Base-by-base conservation (phyloP, 768 basidiomycete species). In the Pulveroboletus sp. region DNA sequence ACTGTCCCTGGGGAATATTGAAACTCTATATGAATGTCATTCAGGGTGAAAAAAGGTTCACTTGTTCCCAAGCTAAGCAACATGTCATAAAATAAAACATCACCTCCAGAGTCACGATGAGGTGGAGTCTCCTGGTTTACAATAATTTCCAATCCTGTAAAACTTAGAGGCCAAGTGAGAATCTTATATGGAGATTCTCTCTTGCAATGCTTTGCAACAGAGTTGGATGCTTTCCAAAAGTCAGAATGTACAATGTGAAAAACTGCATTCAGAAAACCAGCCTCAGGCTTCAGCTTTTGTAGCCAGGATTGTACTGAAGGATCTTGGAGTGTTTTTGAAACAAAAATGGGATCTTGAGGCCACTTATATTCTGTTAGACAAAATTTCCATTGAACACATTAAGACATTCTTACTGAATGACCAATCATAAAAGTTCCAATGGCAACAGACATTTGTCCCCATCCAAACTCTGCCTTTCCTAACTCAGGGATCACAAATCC, bases 51-150 rank as follows among this genome's bases (percentile, higher is more conserved):
- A 23, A 19, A 13, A 24, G 29, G 34, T 21, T 37, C 19, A 7
- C 9, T 20, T 17, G 23, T 20, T n/a, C 51, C 51, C n/a, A 48
- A n/a, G 38, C 51, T 49, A 14, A 49, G 19, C 13, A 52, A 41
- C 4, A 43, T 13, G 34, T 52, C 42, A 33, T 52, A 52, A 6
- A 27, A 25, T 10, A 25, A 29, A 16, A 31, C 23, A 21, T 17
- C 23, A 5, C 43, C 32, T 9, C 42, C 43, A 19, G 12, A 14
- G 37, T 50, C 49, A 6, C 23, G 33, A 29, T 50, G 49, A 11
- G 20, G 33, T 21, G 33, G 35, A 23, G 49, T 45, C 21, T 36
- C 35, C 20, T 43, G 33, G 49, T 50, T n/a, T n/a, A n/a, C n/a
- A n/a, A n/a, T n/a, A n/a, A n/a, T n/a, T n/a, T n/a, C n/a, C n/a